Conservation (phyloP, 2,329 filamentous ascomycete genomes). For the Fusarium verticillioides region DNA sequence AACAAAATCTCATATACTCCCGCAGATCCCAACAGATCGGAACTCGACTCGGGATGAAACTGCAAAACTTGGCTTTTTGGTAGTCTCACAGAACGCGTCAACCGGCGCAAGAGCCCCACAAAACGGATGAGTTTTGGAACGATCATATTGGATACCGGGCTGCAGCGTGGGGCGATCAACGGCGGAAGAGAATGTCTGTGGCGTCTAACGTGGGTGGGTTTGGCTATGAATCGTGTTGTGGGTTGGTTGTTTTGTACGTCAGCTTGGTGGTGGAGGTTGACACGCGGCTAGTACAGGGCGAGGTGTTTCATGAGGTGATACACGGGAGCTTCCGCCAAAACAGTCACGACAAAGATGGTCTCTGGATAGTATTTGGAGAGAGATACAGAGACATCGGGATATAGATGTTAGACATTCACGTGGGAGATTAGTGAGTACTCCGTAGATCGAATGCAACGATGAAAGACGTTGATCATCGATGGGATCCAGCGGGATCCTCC, state of each 20-base stretch:
- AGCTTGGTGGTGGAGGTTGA: conserved; percentile 24
- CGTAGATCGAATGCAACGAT: not conserved
- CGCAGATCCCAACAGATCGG: conserved; percentile 1
- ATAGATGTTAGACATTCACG: fast-evolving
- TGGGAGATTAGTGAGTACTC: not conserved
- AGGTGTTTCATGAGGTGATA: not conserved
- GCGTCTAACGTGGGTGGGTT: conserved; percentile 14
- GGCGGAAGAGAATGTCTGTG: conserved; percentile 7
- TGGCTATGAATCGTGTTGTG: conserved; percentile 28
- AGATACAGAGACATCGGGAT: fast-evolving
- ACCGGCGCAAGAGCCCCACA: not conserved
- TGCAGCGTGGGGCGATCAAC: conserved; percentile 20
- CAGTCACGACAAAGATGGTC: fast-evolving
- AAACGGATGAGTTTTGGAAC: not conserved
- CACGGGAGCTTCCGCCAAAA: not conserved
- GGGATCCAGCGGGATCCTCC: not conserved
- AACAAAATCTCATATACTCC: conserved; percentile 10
- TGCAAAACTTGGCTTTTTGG: not conserved
- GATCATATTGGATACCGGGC: conserved; percentile 6
- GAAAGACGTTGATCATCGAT: not conserved
- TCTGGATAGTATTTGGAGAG: fast-evolving
- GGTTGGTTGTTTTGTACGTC: conserved; percentile 19
- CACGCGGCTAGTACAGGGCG: conserved; percentile 16
- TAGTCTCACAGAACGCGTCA: conserved; percentile 16
- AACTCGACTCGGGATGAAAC: not conserved